Base-by-base conservation (phyloP, 2,329 filamentous ascomycete genomes). In the Lizonia empirigonia region DNA sequence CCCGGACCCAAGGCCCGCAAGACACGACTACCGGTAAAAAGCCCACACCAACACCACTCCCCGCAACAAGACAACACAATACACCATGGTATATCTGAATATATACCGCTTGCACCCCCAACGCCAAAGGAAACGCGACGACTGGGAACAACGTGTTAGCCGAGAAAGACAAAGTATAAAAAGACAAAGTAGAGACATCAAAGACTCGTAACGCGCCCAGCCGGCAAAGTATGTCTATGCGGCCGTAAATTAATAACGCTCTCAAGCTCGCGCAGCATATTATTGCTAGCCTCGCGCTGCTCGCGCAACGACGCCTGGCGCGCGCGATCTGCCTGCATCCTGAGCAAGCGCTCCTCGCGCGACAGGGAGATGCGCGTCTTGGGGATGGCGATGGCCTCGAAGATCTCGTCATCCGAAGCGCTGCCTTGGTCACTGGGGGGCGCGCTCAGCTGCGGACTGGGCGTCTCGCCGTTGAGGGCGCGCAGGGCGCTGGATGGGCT, bases 221-320 rank as follows among this genome's bases (percentile, higher is more conserved):
- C 60, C 3, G 68, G 62, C 7, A 56, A 57, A 9, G 56, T 59
- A 7, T 48, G 38, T 12, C 69, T 50, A 33, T 65, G 63, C 20
- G 70, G 69, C 26, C 72, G 46, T 16, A 74, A 51, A 44, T 68
- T 71, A 33, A 97, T 95, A 53, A 99, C 85, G 56, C 90, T 93
- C 77, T 97, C 91, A 51, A 99, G 80, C 75, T 99, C 94, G 57
- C 88, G 86, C 57, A 99, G 82, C 90, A 99, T 96, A 62, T 88
- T 90, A 34, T 86, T 89, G 57, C 86, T 95, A 9, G 90, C 88
- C 56, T 97, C 91, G 35, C 85, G 79, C 67, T 88, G 88, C 62
- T 92, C 89, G 47, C 86, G 84, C 32, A 86, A 78, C 32, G 85
- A 80, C 16, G 88, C 87, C 68, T 90, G 89, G 56, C 84, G 84